A percentile compares a stretch with the other conserved stretches of the same genome.
phyloP scores from a whole-genome alignment of 495 filamentous ascomycete species.

The Aspergillus nanangensis region DNA sequence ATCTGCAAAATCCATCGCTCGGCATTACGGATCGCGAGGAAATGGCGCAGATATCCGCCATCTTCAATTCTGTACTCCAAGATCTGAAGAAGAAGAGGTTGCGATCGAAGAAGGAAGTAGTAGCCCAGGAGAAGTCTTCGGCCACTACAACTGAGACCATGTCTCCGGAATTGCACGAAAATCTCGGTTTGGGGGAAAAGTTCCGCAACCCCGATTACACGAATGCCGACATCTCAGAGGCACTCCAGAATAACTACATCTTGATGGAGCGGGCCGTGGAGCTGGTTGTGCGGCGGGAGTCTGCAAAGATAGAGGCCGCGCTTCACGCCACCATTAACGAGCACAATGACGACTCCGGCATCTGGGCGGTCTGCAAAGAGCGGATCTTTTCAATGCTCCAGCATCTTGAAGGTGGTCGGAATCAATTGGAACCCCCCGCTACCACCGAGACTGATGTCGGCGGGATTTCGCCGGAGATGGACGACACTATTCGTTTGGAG shows the following conservation, averaged over 20 bases:
- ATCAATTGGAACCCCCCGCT: too few species aligned
- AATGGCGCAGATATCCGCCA: slow-evolving; percentile 21
- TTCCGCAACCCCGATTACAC: too few species aligned
- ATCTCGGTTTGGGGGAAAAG: too few species aligned
- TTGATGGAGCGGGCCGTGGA: slow-evolving; percentile 21
- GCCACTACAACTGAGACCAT: too few species aligned
- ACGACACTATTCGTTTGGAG: too few species aligned
- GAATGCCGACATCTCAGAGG: slow-evolving; percentile 19
- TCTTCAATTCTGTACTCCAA: slow-evolving; percentile 25
- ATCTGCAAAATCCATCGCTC: neutral
- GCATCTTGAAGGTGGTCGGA: slow-evolving; percentile 25
- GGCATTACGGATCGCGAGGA: slow-evolving; percentile 13
- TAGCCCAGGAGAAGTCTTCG: too few species aligned
- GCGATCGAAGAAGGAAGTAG: neutral
- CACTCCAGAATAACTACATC: slow-evolving; percentile 10
- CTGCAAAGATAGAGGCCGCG: slow-evolving; percentile 18
- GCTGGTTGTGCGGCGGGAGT: slow-evolving; percentile 26
- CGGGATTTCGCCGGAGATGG: too few species aligned
- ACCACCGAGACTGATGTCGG: slow-evolving; percentile 3
- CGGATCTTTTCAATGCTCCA: slow-evolving; percentile 63
- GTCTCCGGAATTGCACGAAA: too few species aligned
- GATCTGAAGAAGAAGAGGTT: slow-evolving; percentile 14
- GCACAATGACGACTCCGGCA: slow-evolving; percentile 56
- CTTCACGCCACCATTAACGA: slow-evolving; percentile 25
- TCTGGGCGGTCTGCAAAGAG: slow-evolving; percentile 68